Evolutionary conservation across 805 yeast species (phyloP).

Genomic region (Wickerhamiella parazyma): DNA sequence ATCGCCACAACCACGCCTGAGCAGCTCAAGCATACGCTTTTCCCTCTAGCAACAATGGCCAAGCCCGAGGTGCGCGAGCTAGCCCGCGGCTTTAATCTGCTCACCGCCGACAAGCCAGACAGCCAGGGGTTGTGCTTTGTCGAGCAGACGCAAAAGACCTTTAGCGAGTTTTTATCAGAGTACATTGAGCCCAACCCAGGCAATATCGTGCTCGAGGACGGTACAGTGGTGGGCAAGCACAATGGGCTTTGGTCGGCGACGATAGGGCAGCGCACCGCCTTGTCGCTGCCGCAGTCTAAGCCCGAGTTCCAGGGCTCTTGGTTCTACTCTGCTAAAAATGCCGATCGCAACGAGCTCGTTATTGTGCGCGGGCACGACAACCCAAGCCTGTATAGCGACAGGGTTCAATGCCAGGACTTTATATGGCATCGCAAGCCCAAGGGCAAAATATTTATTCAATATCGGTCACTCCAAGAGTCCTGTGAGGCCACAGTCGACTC

Average conservation of each 20-base stretch:
- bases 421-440: constrained; percentile 32
- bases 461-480: constrained; percentile 60
- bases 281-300: constrained; percentile 82
- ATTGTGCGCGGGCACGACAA: constrained; percentile 62
- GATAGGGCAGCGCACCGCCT: constrained; percentile 70
- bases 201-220: constrained; percentile 60
- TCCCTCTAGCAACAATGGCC: constrained; percentile 69
- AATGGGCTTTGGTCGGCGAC: constrained; percentile 91
- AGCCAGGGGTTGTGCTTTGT: constrained; percentile 95
- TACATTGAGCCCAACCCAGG: constrained; percentile 67
- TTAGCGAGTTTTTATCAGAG: constrained; percentile 59
- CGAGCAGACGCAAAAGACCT: constrained; percentile 39
- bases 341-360: constrained; percentile 53
- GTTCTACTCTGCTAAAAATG: constrained; percentile 67
- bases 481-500: constrained; percentile 26
- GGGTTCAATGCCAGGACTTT: constrained; percentile 35
- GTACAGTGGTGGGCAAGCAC: constrained; percentile 67
- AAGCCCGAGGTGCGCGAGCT: constrained; percentile 63
- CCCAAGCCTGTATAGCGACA: constrained; percentile 37
- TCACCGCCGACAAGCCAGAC: constrained; percentile 71
- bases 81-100: constrained; percentile 40
- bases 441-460: constrained; percentile 39
- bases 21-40: constrained; percentile 37
- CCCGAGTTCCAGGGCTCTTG: constrained; percentile 64
- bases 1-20: constrained; percentile 48